phyloP scores from a whole-genome alignment of 176 grass and related monocot genomes.

The Microstegium vimineum region DNA sequence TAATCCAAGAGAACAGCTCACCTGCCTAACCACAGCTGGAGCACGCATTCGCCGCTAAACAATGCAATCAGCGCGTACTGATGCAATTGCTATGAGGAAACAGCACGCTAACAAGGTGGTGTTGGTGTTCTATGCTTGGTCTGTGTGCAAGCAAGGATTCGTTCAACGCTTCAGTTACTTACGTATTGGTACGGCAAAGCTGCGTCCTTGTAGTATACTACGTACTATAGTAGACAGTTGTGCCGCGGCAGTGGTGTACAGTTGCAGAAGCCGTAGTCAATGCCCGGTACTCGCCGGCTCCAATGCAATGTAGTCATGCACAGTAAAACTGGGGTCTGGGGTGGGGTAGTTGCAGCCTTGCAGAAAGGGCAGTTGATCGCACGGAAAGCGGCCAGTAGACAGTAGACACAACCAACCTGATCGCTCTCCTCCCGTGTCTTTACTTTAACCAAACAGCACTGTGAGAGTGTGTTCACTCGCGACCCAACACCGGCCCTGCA shows the following conservation, averaged over 20 bases:
- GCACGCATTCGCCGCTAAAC: slow-evolving; percentile 23
- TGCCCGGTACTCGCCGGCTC: slow-evolving; percentile 17
- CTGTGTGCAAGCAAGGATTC: background rate
- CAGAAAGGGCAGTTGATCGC: background rate
- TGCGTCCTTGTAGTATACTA: background rate
- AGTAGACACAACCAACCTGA: background rate
- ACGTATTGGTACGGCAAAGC: background rate
- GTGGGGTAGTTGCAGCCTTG: slow-evolving; percentile 26
- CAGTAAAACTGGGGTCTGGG: too few relatives aligned
- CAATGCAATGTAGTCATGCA: background rate
- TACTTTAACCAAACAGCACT: background rate
- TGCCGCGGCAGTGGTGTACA: slow-evolving; percentile 6
- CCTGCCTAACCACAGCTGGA: slow-evolving; percentile 34
- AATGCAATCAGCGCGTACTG: background rate
- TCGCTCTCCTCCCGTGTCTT: background rate
- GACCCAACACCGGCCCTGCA: background rate
- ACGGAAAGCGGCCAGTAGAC: slow-evolving; percentile 21
- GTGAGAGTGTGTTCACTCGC: too few relatives aligned
- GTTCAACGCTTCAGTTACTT: slow-evolving; percentile 28
- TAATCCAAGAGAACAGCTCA: slow-evolving; percentile 29
- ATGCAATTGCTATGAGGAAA: background rate
- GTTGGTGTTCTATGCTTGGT: background rate
- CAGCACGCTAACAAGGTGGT: background rate
- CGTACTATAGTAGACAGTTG: background rate
- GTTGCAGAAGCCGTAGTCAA: slow-evolving; percentile 35